Conservation (phyloP, 169 alveolate genomes). For the Eimeria necatrix region DNA sequence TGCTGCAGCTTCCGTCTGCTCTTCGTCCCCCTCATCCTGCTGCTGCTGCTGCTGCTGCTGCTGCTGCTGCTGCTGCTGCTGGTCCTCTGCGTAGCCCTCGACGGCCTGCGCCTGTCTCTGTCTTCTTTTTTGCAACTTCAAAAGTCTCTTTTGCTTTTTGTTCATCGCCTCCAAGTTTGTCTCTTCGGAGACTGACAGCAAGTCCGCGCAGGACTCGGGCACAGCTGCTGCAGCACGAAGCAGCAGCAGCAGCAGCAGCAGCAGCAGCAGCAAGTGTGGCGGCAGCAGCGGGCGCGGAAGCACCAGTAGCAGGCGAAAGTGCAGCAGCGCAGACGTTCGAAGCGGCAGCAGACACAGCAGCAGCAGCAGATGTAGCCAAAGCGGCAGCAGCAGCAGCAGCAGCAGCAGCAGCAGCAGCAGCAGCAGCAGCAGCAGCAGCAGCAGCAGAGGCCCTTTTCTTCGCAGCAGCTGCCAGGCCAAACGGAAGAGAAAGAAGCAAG, state of each 20-base stretch:
- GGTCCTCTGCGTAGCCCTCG: neutral
- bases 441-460: too few relatives aligned
- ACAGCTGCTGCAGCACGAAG: constrained; percentile 40
- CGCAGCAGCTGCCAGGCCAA: neutral
- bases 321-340: too few relatives aligned
- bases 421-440: too few relatives aligned
- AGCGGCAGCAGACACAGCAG: too few relatives aligned
- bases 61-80: neutral
- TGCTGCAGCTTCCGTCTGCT: neutral
- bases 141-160: constrained; percentile 78
- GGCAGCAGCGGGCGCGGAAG: too few relatives aligned
- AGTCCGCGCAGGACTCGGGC: constrained; percentile 84
- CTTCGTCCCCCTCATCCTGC: neutral
- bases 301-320: too few relatives aligned
- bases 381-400: too few relatives aligned
- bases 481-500: neutral
- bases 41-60: neutral
- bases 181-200: neutral
- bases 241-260: neutral
- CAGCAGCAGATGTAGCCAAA: too few relatives aligned
- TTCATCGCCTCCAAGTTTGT: constrained; percentile 11
- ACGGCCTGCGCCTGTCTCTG: constrained; percentile 59
- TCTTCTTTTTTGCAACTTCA: constrained; percentile 68
- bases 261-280: neutral
- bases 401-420: too few relatives aligned